Evolutionary conservation across 768 basidiomycete species (phyloP), one percentile per base, ranked within the genome.

Genomic region (Lentinula guzmanii): DNA sequence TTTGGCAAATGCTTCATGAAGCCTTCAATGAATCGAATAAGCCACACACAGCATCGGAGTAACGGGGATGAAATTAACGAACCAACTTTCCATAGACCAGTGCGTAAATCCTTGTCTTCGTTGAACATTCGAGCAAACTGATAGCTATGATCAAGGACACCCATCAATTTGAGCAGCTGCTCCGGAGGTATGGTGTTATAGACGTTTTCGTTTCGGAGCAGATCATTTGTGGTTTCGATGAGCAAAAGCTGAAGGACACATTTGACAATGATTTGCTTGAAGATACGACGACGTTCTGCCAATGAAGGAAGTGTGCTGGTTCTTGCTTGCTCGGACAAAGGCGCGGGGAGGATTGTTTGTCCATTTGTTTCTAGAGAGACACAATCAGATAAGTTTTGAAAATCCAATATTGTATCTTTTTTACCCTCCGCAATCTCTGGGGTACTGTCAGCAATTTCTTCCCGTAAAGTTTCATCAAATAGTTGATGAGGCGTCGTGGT

Each of bases 1-100:
- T 99, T 99, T 0, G 97, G 97, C 34, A 98, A 76, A 71, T 99
- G 97, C 71, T 98, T 97, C 97, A 99, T 99, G 77, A 99, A 99
- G 6, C 97, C 95, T 98, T 60, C n/a, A 54, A n/a, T 4, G 13
- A 10, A 10, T 7, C n/a, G n/a, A 7, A 41, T 60, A 16, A 51
- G 28, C 39, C 33, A 18, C 43, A 60, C 6, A 18, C 43, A 62
- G 18, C 21, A 52, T n/a, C 50, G 4, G 2, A 41, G 16, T 24
- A 24, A 15, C 28, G 13, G 33, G 31, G 24, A 46, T 41, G 42
- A 52, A 5, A 28, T 21, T 50, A 37, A 87, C 95, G 75, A 64
- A 93, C 95, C 96, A 68, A 98, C 97, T 97, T 96, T 98, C 97
- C 97, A 99, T 61, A 99, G 77, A 4, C 92, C 95, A 51, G 94